Base-by-base conservation (phyloP, 2,329 filamentous ascomycete species). In the Alternaria metachromatica region DNA sequence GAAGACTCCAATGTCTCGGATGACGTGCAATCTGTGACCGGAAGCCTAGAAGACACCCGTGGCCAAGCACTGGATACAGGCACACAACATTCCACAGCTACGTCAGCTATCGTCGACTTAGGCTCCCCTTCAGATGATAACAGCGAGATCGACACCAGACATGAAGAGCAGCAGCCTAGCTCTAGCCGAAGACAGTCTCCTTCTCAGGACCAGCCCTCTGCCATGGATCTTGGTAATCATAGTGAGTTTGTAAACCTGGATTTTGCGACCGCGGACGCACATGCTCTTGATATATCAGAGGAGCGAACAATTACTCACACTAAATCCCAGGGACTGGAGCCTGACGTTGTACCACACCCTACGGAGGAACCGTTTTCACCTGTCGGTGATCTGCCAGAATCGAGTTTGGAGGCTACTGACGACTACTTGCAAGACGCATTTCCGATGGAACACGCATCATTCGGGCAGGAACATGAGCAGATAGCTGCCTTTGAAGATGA, bases 31-130 rank as follows among this genome's bases (percentile, higher is more conserved):
- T 25, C 37, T 33, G 26, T 15, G 3, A 28, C 26, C 10, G n/a
- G n/a, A 18, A 45, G 33, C 43, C 28, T 53, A 7, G 30, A 53
- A 5, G 49, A 41, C 33, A 41, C 3, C 10, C 13, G n/a, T 11
- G n/a, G 15, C 12, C 33, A 41, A 13, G 41, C 53, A 20, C 10
- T 12, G 37, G 56, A 18, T 21, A 64, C 26, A n/a, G 50, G 15
- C 37, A 33, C 9, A 20, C 55, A 43, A 30, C 13, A 15, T 51
- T 20, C 49, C 33, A 48, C 50, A n/a, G 44, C 50, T 41, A 53
- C 45, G 3, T 64, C 67, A 23, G 67, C 70, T 26, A 57, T 76
- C 9, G 59, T 76, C 25, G 71, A 78, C 61, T 57, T 76, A 20
- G 72, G 68, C 10, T 73, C 74, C 8, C 65, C 65, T 5, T 68